Evolutionary conservation across 2,329 filamentous ascomycete genomes (phyloP).

Genomic region (Myriangium duriaei): DNA sequence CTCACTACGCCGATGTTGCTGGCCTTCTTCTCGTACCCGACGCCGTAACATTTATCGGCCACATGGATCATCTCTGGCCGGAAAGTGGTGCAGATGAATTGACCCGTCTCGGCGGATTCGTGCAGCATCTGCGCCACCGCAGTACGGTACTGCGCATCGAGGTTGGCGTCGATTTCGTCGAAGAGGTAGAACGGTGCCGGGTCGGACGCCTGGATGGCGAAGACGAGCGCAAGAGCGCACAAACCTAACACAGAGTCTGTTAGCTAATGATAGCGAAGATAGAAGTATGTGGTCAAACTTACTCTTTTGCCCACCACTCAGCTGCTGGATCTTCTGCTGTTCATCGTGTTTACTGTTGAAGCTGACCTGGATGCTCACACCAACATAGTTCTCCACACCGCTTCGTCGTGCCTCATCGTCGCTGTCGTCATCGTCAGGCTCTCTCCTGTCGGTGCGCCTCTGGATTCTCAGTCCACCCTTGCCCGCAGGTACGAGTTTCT

Average conservation of each 20-base stretch:
- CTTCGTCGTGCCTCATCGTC: constrained; percentile 30
- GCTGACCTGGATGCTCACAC: constrained; percentile 91
- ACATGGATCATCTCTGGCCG: constrained; percentile 90
- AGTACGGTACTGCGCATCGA: constrained; percentile 94
- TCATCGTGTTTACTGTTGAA: constrained; percentile 99
- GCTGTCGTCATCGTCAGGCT: constrained; percentile 48
- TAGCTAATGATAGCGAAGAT: constrained; percentile 10
- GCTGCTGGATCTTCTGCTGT: constrained; percentile 93
- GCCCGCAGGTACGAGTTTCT: constrained; percentile 86
- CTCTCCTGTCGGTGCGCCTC: constrained; percentile 63
- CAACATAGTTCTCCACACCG: constrained; percentile 84
- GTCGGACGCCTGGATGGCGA: constrained; percentile 96
- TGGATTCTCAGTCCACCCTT: constrained; percentile 88
- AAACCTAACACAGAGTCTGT: constrained; percentile 48
- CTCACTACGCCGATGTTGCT: constrained; percentile 86
- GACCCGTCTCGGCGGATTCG: constrained; percentile 39
- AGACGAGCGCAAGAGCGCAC: constrained; percentile 93
- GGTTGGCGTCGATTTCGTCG: constrained; percentile 95
- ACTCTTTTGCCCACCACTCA: constrained; percentile 97
- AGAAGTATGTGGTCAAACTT: constrained; percentile 26
- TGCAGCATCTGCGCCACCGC: constrained; percentile 84
- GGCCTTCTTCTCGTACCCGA: constrained; percentile 83
- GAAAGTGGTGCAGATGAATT: constrained; percentile 99
- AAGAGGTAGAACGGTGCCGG: constrained; percentile 98
- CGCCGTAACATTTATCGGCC: constrained; percentile 95